Conservation (phyloP, 352 stramenopile species). For the Phytopythium helicoides region DNA sequence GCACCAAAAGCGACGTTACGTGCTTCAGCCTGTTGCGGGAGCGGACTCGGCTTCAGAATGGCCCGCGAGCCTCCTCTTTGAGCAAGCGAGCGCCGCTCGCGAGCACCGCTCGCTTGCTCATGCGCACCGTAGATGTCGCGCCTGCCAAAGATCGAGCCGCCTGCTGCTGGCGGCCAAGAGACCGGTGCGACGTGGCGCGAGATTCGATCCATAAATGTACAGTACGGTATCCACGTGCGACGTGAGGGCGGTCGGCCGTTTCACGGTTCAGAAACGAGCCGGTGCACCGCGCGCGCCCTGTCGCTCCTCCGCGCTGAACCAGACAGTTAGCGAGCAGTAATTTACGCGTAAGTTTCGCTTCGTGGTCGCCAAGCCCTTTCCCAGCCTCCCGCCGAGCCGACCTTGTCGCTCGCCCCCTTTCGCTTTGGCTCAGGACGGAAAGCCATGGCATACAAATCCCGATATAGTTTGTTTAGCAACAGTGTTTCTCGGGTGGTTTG, state of each 20-base stretch:
- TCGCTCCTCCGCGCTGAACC: slow-evolving; percentile 4
- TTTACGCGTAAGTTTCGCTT: neutral
- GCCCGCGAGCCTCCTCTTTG: neutral
- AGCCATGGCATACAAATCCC: neutral
- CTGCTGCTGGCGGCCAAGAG: too few species aligned
- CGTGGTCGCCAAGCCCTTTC: slow-evolving; percentile 4
- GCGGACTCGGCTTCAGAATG: neutral
- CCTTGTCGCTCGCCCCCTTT: too few species aligned
- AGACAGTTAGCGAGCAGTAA: slow-evolving; percentile 3
- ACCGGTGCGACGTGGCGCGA: too few species aligned
- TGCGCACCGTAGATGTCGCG: too few species aligned
- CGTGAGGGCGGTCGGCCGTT: neutral
- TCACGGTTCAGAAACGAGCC: slow-evolving; percentile 6
- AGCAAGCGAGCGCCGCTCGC: neutral
- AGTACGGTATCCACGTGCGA: slow-evolving; percentile 1
- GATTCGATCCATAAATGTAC: too few species aligned
- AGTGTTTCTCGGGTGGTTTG: neutral
- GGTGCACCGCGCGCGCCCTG: neutral
- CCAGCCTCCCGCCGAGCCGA: slow-evolving; percentile 1
- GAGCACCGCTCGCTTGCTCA: too few species aligned
- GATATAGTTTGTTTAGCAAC: neutral
- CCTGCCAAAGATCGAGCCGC: too few species aligned
- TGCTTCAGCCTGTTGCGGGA: slow-evolving; percentile 6
- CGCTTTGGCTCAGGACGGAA: neutral
- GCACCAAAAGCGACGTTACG: too few species aligned